These are phyloP conservation scores for Penicillium waksmanii DNA, from an alignment of 495 filamentous ascomycete species.

Conservation along the genomic window DNA sequence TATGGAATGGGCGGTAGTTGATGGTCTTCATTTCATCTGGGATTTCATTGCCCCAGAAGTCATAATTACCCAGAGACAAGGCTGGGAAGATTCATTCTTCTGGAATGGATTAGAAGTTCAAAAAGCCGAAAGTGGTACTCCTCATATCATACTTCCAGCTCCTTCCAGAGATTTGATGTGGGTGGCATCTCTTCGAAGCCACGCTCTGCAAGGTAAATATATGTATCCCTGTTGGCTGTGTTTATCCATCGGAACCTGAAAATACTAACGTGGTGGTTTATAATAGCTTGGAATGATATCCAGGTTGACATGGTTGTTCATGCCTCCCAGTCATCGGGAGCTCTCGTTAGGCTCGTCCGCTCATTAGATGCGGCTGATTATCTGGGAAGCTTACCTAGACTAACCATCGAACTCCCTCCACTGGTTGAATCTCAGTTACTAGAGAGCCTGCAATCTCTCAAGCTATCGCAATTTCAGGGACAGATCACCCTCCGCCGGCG, in stretches of 20 bases:
- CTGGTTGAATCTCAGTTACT: conserved; percentile 63
- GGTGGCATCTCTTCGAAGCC: conserved; percentile 74
- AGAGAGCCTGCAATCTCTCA: conserved; percentile 60
- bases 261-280: neutral
- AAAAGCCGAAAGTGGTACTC: conserved; percentile 40
- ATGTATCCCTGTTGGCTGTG: neutral
- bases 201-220: conserved; percentile 63
- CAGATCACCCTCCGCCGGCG: conserved; percentile 71
- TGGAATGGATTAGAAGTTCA: conserved; percentile 52
- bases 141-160: conserved; percentile 71
- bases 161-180: conserved; percentile 66
- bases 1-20: conserved; percentile 52
- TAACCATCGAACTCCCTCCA: conserved; percentile 80
- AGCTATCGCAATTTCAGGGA: conserved; percentile 56
- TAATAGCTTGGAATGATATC: conserved; percentile 71
- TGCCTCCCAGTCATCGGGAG: conserved; percentile 69
- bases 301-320: conserved; percentile 78
- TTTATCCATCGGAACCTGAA: neutral
- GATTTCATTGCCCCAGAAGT: conserved; percentile 53
- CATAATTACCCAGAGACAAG: conserved; percentile 50
- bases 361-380: conserved; percentile 77
- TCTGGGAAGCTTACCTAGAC: conserved; percentile 63
- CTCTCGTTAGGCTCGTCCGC: conserved; percentile 70
- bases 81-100: conserved; percentile 57
- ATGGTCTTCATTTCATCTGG: conserved; percentile 48